Evolutionary conservation across 169 alveolate genomes (phyloP).

Genomic region (Eimeria tenella): DNA sequence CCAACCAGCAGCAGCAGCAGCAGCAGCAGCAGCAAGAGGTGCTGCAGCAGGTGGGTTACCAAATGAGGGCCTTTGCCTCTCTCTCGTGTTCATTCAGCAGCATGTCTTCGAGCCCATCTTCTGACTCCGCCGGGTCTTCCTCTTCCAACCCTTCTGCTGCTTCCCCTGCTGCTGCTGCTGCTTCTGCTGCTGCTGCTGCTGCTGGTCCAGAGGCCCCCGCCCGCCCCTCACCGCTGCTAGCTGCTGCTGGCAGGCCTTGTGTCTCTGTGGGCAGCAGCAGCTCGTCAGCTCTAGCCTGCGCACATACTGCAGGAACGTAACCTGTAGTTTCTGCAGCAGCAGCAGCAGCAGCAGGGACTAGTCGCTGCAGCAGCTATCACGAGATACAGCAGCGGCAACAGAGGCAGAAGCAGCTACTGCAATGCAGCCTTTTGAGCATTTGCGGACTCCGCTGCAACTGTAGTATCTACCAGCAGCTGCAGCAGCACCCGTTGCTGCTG

Average conservation of each 20-base stretch:
- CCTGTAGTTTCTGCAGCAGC: background rate
- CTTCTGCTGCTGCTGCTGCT: slow-evolving; percentile 5
- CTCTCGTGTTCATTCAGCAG: slow-evolving; percentile 68
- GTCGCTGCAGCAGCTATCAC: slow-evolving; percentile 28
- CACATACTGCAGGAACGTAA: background rate
- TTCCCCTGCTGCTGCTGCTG: slow-evolving; percentile 1
- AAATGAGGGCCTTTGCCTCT: slow-evolving; percentile 78
- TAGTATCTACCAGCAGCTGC: background rate
- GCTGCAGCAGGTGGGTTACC: slow-evolving; percentile 24
- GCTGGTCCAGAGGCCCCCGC: background rate
- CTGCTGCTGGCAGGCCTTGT: background rate
- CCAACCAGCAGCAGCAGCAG: background rate
- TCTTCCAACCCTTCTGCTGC: background rate
- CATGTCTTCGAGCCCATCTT: slow-evolving; percentile 15
- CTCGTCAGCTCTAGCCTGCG: slow-evolving; percentile 48
- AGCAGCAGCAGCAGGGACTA: background rate
- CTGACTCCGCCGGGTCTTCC: slow-evolving; percentile 19
- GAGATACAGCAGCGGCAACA: background rate
- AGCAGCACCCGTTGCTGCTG: slow-evolving; percentile 37
- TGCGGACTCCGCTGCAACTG: background rate
- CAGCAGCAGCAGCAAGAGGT: slow-evolving; percentile 7
- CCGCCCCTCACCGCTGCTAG: background rate
- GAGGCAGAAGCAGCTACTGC: background rate
- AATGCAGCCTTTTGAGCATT: background rate
- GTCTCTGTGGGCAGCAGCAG: slow-evolving; percentile 48